These are phyloP conservation scores for Xylariaceae sp. DNA, from an alignment of 2,329 filamentous ascomycete species.

Conservation along the genomic window DNA sequence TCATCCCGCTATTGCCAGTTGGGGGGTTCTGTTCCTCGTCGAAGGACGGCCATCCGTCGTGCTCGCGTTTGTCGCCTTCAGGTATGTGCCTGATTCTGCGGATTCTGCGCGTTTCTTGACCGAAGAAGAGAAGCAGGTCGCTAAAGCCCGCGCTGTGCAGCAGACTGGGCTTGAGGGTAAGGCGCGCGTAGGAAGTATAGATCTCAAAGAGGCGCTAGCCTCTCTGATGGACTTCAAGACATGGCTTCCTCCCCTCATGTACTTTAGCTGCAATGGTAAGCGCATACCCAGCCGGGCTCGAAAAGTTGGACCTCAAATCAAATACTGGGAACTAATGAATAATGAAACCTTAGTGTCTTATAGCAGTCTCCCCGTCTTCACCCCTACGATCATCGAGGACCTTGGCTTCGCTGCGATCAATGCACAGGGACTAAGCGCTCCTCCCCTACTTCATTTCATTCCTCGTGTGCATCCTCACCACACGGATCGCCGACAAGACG, in stretches of 20 bases:
- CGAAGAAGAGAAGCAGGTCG: conserved; percentile 55
- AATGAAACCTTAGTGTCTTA: conserved; percentile 61
- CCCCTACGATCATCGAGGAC: conserved; percentile 57
- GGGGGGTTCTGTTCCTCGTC: conserved; percentile 33
- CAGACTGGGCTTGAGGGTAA: conserved; percentile 49
- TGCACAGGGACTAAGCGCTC: conserved; percentile 68
- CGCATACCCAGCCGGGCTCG: conserved; percentile 6
- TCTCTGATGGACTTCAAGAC: conserved; percentile 47
- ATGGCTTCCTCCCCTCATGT: conserved; percentile 43
- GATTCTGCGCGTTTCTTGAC: conserved; percentile 51
- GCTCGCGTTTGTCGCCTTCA: conserved; percentile 29
- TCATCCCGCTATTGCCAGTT: conserved; percentile 51
- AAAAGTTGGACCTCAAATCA: too few relatives aligned
- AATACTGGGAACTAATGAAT: conserved; percentile 56
- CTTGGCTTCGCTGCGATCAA: conserved; percentile 66
- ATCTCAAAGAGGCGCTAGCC: conserved; percentile 43
- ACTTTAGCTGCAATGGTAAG: conserved; percentile 39
- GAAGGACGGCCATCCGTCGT: conserved; percentile 34
- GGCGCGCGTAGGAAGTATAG: conserved; percentile 43
- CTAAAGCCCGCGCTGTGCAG: conserved; percentile 48
- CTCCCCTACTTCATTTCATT: conserved; percentile 67
- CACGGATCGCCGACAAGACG: conserved; percentile 61
- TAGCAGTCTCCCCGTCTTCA: conserved; percentile 60
- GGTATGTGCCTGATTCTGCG: conserved; percentile 42
- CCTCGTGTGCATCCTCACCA: conserved; percentile 55